Evolutionary conservation across 768 basidiomycete species (phyloP).

Genomic region (Clavaria fumosa): DNA sequence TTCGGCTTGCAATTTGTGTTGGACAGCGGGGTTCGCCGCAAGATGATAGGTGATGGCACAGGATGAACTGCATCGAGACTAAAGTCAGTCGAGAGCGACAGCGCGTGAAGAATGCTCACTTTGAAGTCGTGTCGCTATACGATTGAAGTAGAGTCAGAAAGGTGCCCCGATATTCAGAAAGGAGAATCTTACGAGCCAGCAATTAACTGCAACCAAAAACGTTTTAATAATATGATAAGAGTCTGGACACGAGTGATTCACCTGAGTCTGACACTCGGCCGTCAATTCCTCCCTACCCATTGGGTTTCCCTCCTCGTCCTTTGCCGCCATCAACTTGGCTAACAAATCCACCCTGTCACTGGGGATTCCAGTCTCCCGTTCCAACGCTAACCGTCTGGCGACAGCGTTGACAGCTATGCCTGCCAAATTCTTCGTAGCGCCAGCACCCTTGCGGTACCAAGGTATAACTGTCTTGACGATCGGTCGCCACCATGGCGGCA

Average conservation of each 20-base stretch:
- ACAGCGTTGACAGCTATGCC: constrained; percentile 72
- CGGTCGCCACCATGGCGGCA: constrained; percentile 60
- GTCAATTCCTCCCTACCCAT: constrained; percentile 77
- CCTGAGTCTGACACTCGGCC: constrained; percentile 72
- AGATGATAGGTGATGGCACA: constrained; percentile 83
- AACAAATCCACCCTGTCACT: constrained; percentile 69
- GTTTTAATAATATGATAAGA: background rate
- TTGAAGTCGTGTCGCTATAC: background rate
- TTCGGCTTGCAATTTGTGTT: constrained; percentile 62
- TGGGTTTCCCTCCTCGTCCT: constrained; percentile 64
- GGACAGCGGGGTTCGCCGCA: constrained; percentile 45
- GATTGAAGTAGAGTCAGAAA: background rate
- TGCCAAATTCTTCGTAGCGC: constrained; percentile 56
- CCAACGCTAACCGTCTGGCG: constrained; percentile 39
- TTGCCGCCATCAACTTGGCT: constrained; percentile 62
- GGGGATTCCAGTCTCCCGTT: constrained; percentile 11
- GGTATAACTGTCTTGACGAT: constrained; percentile 37
- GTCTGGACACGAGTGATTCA: no score
- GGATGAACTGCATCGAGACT: constrained; percentile 53
- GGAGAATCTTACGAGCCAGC: background rate
- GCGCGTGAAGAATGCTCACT: background rate
- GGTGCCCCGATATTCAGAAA: no score
- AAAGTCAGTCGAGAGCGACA: constrained; percentile 48
- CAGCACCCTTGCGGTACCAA: constrained; percentile 57
- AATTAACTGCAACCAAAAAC: background rate